These are phyloP conservation scores for Nicotiana tomentosiformis DNA, from an alignment of 257 asterid species.

Conservation along the genomic window DNA sequence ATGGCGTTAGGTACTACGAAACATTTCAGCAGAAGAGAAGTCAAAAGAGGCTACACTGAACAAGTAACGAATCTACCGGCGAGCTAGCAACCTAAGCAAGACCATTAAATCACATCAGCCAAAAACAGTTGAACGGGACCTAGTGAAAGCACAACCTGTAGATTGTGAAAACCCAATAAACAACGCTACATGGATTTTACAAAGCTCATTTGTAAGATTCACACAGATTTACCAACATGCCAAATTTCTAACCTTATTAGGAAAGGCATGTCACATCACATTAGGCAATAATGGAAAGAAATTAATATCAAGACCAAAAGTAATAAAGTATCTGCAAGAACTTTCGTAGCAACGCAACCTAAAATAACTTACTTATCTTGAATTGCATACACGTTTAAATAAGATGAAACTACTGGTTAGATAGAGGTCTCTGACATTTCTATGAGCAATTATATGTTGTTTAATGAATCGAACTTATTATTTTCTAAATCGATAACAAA, in stretches of 20 bases:
- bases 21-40: background rate
- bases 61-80: background rate
- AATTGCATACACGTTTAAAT: background rate
- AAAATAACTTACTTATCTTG: background rate
- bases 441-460: background rate
- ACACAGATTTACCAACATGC: background rate
- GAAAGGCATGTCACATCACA: background rate
- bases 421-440: background rate
- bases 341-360: background rate
- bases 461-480: background rate
- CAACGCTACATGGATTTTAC: background rate
- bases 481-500: background rate
- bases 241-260: background rate
- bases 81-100: background rate
- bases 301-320: background rate
- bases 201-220: background rate
- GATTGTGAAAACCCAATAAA: background rate
- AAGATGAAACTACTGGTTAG: background rate
- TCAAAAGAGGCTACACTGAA: background rate
- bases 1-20: background rate
- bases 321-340: background rate
- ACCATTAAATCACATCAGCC: background rate
- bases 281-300: background rate
- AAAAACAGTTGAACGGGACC: background rate
- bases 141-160: background rate